Percentiles rank a stretch among this genome's conserved stretches.
Evolutionary conservation across 2,329 filamentous ascomycete species (phyloP).

Genomic region (Xylariaceae sp.): DNA sequence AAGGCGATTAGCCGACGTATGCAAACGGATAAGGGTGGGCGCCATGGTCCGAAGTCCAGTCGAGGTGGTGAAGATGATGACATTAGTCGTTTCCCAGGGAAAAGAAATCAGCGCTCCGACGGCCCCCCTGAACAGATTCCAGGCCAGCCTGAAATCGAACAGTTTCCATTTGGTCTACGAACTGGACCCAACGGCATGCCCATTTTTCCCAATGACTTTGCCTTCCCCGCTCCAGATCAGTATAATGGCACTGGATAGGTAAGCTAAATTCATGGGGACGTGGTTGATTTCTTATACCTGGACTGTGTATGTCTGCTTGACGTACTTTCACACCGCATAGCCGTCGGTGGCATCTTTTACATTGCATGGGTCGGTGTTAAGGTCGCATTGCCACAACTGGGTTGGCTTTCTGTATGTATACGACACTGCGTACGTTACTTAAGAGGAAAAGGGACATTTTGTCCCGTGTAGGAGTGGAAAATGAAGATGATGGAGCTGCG

Average conservation of each 20-base stretch:
- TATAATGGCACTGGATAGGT: conserved; percentile 22
- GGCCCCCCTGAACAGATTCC: conserved; percentile 32
- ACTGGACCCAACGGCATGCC: conserved; percentile 57
- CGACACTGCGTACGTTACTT: conserved; percentile 1
- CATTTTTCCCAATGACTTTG: conserved; percentile 54
- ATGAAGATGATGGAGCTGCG: no score
- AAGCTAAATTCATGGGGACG: not conserved
- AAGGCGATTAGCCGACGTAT: conserved; percentile 79
- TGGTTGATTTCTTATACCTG: not conserved
- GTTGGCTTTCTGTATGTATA: conserved; percentile 11
- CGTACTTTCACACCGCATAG: not conserved
- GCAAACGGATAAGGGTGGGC: conserved; percentile 71
- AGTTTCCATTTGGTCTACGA: conserved; percentile 51
- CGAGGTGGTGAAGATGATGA: conserved; percentile 45
- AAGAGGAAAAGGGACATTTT: no score
- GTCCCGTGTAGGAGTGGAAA: no score
- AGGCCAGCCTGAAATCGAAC: conserved; percentile 38
- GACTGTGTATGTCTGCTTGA: not conserved
- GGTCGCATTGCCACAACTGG: conserved; percentile 8
- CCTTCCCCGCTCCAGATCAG: conserved; percentile 44
- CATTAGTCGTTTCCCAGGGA: conserved; percentile 38
- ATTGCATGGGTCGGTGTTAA: conserved; percentile 27
- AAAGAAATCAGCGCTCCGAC: conserved; percentile 38
- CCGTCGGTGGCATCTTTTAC: conserved; percentile 11
- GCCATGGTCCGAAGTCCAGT: conserved; percentile 69